Evolutionary conservation across 2,329 filamentous ascomycete genomes (phyloP).

Genomic region (Amauroascus niger): DNA sequence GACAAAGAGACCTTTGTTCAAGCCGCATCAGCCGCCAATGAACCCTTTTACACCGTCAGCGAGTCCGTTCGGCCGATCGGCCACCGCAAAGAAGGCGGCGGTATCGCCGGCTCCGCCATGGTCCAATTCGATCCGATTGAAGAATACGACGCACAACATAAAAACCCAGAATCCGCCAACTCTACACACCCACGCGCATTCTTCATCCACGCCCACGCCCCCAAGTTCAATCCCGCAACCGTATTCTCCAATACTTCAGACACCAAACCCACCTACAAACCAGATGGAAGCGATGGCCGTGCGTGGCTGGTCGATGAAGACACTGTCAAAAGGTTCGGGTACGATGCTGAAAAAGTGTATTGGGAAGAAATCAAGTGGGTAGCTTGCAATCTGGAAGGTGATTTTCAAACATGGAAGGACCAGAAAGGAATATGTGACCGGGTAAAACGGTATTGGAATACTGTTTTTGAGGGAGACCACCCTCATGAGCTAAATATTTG

Average conservation of each 20-base stretch:
- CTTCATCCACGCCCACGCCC: conserved; percentile 34
- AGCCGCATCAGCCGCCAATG: conserved; percentile 34
- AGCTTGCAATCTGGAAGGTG: conserved; percentile 28
- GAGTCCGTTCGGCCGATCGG: conserved; percentile 29
- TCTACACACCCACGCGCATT: conserved; percentile 25
- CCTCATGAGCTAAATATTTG: neutral
- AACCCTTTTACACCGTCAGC: conserved; percentile 37
- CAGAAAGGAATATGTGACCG: conserved; percentile 18
- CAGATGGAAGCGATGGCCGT: conserved; percentile 29
- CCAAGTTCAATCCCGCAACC: conserved; percentile 34
- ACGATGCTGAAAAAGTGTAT: conserved; percentile 31
- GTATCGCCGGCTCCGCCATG: conserved; percentile 32
- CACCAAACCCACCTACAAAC: conserved; percentile 29
- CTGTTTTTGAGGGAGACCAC: conserved; percentile 7
- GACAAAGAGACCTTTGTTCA: conserved; percentile 45
- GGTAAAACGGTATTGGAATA: conserved; percentile 17
- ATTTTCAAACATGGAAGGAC: conserved; percentile 29
- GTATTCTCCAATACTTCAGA: conserved; percentile 31
- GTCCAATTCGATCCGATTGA: conserved; percentile 30
- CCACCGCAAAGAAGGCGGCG: conserved; percentile 21
- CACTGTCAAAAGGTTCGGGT: conserved; percentile 29
- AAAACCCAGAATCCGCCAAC: conserved; percentile 27
- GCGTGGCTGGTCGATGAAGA: conserved; percentile 31
- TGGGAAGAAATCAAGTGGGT: conserved; percentile 37
- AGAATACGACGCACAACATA: conserved; percentile 30